Percentiles rank a stretch among this genome's conserved stretches.
Evolutionary conservation across 108 stramenopile species (phyloP).

Genomic region (Cyclotella baltica): DNA sequence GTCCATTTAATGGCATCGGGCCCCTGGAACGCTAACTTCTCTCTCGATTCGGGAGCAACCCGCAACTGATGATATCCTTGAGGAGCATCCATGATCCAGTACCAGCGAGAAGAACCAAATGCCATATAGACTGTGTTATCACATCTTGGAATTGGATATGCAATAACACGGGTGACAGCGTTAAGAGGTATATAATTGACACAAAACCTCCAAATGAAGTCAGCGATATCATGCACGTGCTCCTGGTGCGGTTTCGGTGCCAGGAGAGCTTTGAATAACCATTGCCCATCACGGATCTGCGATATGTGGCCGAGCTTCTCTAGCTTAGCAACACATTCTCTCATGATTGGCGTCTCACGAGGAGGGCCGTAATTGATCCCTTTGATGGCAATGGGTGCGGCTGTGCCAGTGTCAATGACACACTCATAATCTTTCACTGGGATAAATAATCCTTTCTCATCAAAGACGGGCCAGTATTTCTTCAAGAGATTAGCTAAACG

Average conservation of each 20-base stretch:
- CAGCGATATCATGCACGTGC: not conserved
- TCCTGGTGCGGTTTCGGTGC: too few species aligned
- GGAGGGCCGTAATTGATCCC: conserved; percentile 22
- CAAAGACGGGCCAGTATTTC: conserved; percentile 24
- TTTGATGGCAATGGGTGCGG: conserved; percentile 5
- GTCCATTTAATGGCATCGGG: too few species aligned
- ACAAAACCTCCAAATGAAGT: conserved; percentile 26
- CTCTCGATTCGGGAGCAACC: too few species aligned
- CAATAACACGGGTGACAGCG: too few species aligned
- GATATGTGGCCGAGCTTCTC: too few species aligned
- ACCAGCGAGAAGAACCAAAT: too few species aligned
- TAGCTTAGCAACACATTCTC: conserved; percentile 11
- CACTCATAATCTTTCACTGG: too few species aligned
- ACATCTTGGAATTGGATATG: conserved; percentile 14
- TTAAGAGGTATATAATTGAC: too few species aligned
- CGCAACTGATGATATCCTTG: too few species aligned
- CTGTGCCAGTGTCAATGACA: too few species aligned
- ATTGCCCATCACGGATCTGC: conserved; percentile 3
- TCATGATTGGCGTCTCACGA: conserved; percentile 14
- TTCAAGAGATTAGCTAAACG: not conserved
- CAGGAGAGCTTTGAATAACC: conserved; percentile 21
- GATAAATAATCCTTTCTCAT: not conserved
- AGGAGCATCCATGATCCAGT: too few species aligned
- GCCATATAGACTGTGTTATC: conserved; percentile 7
- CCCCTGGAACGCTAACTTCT: too few species aligned